A percentile compares a stretch with the other conserved stretches of the same genome.
phyloP scores from a whole-genome alignment of 2,329 filamentous ascomycete genomes.

The Madurella mycetomatis region DNA sequence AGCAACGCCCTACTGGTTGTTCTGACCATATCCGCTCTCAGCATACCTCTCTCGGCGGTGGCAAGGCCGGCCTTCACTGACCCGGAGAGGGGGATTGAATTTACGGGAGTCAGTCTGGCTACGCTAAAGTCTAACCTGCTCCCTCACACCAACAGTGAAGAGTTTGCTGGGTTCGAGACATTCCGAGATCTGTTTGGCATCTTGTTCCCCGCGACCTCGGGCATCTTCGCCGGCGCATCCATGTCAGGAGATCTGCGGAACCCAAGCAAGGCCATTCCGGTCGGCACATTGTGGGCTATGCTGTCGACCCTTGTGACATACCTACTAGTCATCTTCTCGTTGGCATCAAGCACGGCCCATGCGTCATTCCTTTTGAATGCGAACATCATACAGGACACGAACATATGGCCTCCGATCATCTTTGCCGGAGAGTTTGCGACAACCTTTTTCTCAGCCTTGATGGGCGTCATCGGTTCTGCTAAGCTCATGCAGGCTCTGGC shows the following conservation, averaged over 20 bases:
- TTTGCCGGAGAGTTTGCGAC: conserved; percentile 79
- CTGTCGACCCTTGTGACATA: conserved; percentile 73
- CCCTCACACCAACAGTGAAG: conserved; percentile 61
- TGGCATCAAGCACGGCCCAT: conserved; percentile 72
- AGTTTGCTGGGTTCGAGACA: conserved; percentile 59
- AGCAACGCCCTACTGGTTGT: conserved; percentile 72
- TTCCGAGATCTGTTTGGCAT: conserved; percentile 84
- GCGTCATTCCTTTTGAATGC: conserved; percentile 68
- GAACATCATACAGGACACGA: conserved; percentile 79
- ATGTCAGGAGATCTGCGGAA: conserved; percentile 86
- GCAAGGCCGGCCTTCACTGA: conserved; percentile 64
- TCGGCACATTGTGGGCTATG: conserved; percentile 76
- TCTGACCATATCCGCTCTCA: conserved; percentile 68
- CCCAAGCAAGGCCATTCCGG: conserved; percentile 78
- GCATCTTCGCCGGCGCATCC: conserved; percentile 68
- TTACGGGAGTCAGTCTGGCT: conserved; percentile 68
- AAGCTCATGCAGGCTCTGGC: conserved; percentile 82
- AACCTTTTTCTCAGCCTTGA: conserved; percentile 78
- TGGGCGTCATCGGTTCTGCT: conserved; percentile 81
- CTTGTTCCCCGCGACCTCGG: conserved; percentile 68
- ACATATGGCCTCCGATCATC: conserved; percentile 67
- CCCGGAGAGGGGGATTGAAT: conserved; percentile 59
- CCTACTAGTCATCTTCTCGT: conserved; percentile 68
- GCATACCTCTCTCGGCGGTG: conserved; percentile 75
- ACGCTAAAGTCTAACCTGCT: conserved; percentile 72